Evolutionary conservation across 179 eudicot genomes (phyloP), one percentile per base, ranked within the genome.

Genomic region (Carnegiea gigantea): DNA sequence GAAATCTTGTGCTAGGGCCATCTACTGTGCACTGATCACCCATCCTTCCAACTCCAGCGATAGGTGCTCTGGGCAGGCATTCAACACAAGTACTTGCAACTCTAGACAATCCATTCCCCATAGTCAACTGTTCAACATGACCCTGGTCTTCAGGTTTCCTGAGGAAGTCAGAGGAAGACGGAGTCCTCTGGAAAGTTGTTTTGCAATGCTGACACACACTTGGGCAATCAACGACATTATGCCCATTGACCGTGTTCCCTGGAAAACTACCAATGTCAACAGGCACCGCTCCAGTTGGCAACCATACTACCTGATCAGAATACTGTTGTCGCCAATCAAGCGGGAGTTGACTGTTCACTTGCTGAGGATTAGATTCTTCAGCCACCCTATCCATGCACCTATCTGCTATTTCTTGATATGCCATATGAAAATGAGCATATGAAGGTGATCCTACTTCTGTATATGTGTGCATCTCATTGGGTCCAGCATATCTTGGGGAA

Each of bases 231-330:
- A 86, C 84, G 70, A 77, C 81, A 85, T 78, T 85, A 15, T 89
- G 77, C 38, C 89, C 87, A 59, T 90, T 92, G 78, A 89, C 88
- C 64, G 91, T 88, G 70, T 92, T 96, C 23, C 96, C 96, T 11
- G 97, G 97, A 80, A 94, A 94, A 43, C 98, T 93, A 87, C 93
- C 85, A 88, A 81, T 90, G 40, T 93, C 98, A 76, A 85, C 86
- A 76, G 90, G 79, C 60, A 79, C 75, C 21, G 86, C 70, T 28
- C 92, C 92, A 79, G 90, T 15, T 51, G 93, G 98, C 48, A 90
- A 38, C 92, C 96, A 88, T 13, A 83, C 91, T 24, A 88, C 84
- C 85, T 89, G 92, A 9, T 95, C 99, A 30, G 90, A 6, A 80
- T 84, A 90, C 21, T 87, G 93, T 11, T 84, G 87, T 68, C 86